A percentile compares a stretch with the other conserved stretches of the same genome.
These are phyloP conservation scores for Kregervanrija fluxuum DNA, from an alignment of 805 yeast genomes.

Conservation along the genomic window DNA sequence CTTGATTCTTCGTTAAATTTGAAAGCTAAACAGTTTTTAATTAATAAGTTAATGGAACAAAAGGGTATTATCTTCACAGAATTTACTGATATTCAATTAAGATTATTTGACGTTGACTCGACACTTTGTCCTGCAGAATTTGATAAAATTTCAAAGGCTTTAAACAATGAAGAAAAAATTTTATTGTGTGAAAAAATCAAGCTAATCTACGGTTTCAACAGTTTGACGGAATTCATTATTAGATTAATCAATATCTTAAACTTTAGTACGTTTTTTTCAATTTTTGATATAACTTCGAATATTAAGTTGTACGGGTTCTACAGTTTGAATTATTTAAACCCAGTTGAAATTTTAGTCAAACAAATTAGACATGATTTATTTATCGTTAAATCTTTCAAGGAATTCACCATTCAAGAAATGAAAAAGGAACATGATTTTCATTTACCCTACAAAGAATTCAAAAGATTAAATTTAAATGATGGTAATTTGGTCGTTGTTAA, in stretches of 20 bases:
- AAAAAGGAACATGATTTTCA: slow-evolving; percentile 27
- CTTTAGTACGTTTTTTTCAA: slow-evolving; percentile 22
- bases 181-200: slow-evolving; percentile 22
- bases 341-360: slow-evolving; percentile 25
- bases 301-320: slow-evolving; percentile 26
- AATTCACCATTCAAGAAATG: slow-evolving; percentile 25
- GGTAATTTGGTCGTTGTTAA: slow-evolving; percentile 26
- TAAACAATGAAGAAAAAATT: slow-evolving; percentile 14
- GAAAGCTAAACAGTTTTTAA: slow-evolving; percentile 7
- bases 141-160: slow-evolving; percentile 10
- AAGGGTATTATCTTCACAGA: slow-evolving; percentile 24
- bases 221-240: slow-evolving; percentile 18
- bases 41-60: slow-evolving; percentile 13
- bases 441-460: slow-evolving; percentile 26
- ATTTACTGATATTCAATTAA: slow-evolving; percentile 20
- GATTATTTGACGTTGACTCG: slow-evolving; percentile 24
- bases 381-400: slow-evolving; percentile 24
- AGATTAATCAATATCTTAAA: slow-evolving; percentile 17
- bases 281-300: slow-evolving; percentile 26
- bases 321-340: slow-evolving; percentile 19
- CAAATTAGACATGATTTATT: slow-evolving; percentile 25
- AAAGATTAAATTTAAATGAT: slow-evolving; percentile 21
- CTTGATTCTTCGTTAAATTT: background rate
- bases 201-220: slow-evolving; percentile 20
- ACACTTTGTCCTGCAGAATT: slow-evolving; percentile 19